phyloP scores from a whole-genome alignment of 768 basidiomycete species.

The Boletus tylopilopsis region DNA sequence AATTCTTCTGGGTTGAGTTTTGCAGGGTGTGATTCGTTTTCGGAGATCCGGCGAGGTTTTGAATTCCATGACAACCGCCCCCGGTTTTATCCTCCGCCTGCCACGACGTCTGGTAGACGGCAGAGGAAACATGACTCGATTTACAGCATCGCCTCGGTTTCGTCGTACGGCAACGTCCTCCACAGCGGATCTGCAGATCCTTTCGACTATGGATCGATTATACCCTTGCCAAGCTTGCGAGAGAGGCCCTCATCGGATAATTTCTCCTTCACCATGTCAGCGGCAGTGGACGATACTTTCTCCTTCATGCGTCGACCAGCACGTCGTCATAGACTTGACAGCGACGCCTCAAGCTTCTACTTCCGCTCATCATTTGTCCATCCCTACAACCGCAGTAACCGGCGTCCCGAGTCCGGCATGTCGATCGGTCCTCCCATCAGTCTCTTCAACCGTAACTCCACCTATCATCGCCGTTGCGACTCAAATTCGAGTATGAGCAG shows the following conservation, averaged over 20 bases:
- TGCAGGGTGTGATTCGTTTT: conserved; percentile 68
- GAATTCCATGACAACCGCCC: conserved; percentile 65
- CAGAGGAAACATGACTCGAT: conserved; percentile 55
- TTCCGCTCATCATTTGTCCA: conserved; percentile 38
- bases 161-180: conserved; percentile 70
- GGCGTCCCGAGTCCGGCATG: conserved; percentile 59
- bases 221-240: conserved; percentile 40
- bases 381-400: conserved; percentile 47
- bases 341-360: conserved; percentile 77
- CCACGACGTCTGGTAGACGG: conserved; percentile 32
- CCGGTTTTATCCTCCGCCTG: conserved; percentile 59
- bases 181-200: conserved; percentile 64
- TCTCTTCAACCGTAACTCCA: conserved; percentile 65
- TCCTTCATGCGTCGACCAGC: conserved; percentile 46
- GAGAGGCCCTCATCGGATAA: conserved; percentile 60
- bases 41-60: conserved; percentile 75
- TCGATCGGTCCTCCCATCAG: conserved; percentile 67
- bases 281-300: conserved; percentile 68
- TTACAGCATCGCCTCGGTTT: conserved; percentile 75
- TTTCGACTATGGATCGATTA: conserved; percentile 56
- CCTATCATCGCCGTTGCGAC: conserved; percentile 50
- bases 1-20: conserved; percentile 59
- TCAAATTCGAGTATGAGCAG: conserved; percentile 59
- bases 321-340: conserved; percentile 57
- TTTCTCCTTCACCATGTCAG: conserved; percentile 51